phyloP scores from a whole-genome alignment of 1,284 basidiomycete species.

The Microbotryomycetes sp. region DNA sequence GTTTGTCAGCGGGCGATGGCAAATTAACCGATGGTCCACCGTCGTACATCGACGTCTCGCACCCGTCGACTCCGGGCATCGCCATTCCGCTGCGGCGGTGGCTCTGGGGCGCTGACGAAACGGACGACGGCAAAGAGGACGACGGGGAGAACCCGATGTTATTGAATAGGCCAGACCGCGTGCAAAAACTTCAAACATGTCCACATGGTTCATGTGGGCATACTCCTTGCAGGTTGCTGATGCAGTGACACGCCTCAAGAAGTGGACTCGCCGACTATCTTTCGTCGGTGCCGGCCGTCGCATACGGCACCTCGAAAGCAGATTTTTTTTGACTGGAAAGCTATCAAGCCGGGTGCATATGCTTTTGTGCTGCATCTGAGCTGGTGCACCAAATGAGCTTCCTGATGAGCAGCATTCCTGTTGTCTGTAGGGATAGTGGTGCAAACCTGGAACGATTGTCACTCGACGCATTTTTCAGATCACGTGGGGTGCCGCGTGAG shows the following conservation, averaged over 20 bases:
- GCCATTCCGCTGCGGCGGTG: conserved; percentile 15
- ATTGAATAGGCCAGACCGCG: not conserved
- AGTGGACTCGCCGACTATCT: not conserved
- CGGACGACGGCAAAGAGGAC: not conserved
- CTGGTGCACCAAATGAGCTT: not conserved
- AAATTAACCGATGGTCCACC: not conserved
- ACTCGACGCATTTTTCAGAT: too few relatives aligned
- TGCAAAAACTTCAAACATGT: conserved; percentile 1
- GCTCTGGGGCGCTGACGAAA: conserved; percentile 13
- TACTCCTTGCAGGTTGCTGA: conserved; percentile 2
- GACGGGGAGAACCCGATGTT: not conserved
- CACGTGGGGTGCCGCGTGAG: too few relatives aligned
- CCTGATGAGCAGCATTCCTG: too few relatives aligned
- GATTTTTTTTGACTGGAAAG: not conserved
- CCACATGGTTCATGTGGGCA: conserved; percentile 21
- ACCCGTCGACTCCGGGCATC: conserved; percentile 28
- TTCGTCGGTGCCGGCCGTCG: not conserved
- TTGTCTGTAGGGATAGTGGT: too few relatives aligned
- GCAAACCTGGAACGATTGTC: too few relatives aligned
- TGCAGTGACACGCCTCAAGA: not conserved
- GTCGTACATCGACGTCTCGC: conserved; percentile 5
- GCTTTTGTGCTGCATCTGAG: not conserved
- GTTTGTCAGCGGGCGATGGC: not conserved
- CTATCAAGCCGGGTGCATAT: not conserved
- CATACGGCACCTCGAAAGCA: not conserved